Conservation (phyloP, 1,284 basidiomycete genomes). For the Sporisorium reilianum region DNA sequence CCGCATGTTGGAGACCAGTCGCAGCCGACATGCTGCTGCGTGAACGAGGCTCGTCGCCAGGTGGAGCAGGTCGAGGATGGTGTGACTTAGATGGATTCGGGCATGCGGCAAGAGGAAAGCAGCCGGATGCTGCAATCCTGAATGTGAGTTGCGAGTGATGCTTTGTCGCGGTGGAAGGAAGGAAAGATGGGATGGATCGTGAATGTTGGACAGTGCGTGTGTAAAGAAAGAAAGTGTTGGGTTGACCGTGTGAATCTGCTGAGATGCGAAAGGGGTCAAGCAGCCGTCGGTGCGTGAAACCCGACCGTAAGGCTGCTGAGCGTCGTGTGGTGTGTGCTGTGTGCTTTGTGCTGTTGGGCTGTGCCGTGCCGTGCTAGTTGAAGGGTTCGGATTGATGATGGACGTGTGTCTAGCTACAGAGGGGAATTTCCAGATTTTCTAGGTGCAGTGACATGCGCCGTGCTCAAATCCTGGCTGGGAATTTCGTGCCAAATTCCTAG, state of each 20-base stretch:
- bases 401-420: no score
- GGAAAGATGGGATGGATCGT: no score
- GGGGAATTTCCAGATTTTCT: no score
- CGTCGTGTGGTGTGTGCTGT: conserved; percentile 11
- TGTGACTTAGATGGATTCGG: background rate
- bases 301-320: background rate
- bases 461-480: no score
- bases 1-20: conserved; percentile 5
- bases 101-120: no score
- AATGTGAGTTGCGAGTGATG: background rate
- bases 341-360: conserved; percentile 14
- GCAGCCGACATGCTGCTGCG: conserved; percentile 29
- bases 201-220: no score
- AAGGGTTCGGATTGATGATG: no score
- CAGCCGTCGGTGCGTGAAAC: conserved; percentile 4
- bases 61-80: background rate
- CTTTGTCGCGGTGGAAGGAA: no score
- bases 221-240: no score
- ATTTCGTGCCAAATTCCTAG: no score
- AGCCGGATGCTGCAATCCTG: background rate
- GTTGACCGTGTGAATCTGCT: background rate
- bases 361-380: conserved; percentile 2
- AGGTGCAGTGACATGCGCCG: no score
- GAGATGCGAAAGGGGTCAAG: background rate
- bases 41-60: background rate